Percentiles rank a stretch among this genome's conserved stretches.
These are phyloP conservation scores for Beta macrorhiza DNA, from an alignment of 179 eudicot genomes.

Conservation along the genomic window DNA sequence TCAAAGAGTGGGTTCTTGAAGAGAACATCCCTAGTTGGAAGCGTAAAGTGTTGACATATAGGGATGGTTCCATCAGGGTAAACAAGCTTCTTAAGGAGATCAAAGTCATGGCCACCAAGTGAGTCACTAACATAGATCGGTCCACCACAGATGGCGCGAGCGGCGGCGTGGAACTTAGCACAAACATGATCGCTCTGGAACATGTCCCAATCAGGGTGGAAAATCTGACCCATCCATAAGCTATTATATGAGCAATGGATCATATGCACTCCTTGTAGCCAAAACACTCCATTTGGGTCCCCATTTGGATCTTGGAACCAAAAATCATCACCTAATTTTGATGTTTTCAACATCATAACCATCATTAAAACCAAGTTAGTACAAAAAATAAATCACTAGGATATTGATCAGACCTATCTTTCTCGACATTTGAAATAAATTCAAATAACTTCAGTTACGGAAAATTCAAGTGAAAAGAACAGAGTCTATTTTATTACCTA, in stretches of 20 bases:
- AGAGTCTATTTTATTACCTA: slow-evolving; percentile 37
- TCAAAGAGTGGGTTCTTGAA: slow-evolving; percentile 63
- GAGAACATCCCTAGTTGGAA: slow-evolving; percentile 62
- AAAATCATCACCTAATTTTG: slow-evolving; percentile 55
- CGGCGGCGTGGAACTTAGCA: slow-evolving; percentile 62
- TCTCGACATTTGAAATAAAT: no score
- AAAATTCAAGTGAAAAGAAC: no score
- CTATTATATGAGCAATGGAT: slow-evolving; percentile 72
- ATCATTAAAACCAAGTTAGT: background rate
- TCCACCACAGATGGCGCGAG: slow-evolving; percentile 69
- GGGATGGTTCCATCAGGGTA: slow-evolving; percentile 62
- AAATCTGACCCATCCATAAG: slow-evolving; percentile 69
- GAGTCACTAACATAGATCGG: slow-evolving; percentile 64
- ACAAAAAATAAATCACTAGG: background rate
- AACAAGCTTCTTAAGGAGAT: slow-evolving; percentile 46
- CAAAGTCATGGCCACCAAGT: slow-evolving; percentile 56
- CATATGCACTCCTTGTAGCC: slow-evolving; percentile 77
- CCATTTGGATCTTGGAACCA: slow-evolving; percentile 63
- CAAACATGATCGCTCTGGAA: slow-evolving; percentile 57
- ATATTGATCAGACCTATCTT: no score
- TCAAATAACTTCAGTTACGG: no score
- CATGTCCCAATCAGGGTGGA: slow-evolving; percentile 81
- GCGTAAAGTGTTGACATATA: slow-evolving; percentile 56
- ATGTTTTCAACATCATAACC: background rate
- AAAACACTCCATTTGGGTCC: slow-evolving; percentile 58